Conservation (phyloP, 2,329 filamentous ascomycete genomes). For the Colletotrichum theobromicola region DNA sequence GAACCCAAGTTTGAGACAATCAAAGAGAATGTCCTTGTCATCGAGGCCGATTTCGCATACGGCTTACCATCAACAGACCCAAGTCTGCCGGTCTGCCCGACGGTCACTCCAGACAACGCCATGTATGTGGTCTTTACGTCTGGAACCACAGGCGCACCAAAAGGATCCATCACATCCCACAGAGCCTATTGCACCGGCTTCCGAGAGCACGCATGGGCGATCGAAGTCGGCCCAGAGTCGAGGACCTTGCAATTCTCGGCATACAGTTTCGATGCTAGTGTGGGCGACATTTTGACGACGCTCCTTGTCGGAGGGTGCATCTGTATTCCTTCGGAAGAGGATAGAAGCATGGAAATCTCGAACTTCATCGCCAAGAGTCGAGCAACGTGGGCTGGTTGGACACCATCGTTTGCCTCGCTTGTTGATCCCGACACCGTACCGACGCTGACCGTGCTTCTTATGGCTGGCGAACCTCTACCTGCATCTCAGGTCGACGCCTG, state of each 20-base stretch:
- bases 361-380: slow-evolving; percentile 23
- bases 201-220: not conserved
- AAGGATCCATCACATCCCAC: slow-evolving; percentile 49
- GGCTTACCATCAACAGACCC: not conserved
- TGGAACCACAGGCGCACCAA: slow-evolving; percentile 55
- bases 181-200: not conserved
- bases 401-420: slow-evolving; percentile 21
- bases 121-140: slow-evolving; percentile 56
- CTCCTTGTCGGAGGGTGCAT: slow-evolving; percentile 62
- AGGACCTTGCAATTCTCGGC: slow-evolving; percentile 49
- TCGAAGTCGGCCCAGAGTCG: not conserved
- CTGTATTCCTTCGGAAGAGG: slow-evolving; percentile 5
- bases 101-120: not conserved
- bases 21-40: not conserved
- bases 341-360: slow-evolving; percentile 21
- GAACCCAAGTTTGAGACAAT: not conserved
- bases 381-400: slow-evolving; percentile 21
- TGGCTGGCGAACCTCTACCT: slow-evolving; percentile 25
- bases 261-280: slow-evolving; percentile 57
- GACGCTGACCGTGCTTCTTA: slow-evolving; percentile 5
- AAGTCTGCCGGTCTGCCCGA: not conserved
- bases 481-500: slow-evolving; percentile 15
- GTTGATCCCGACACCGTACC: slow-evolving; percentile 19
- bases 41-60: not conserved
- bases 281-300: slow-evolving; percentile 56